A percentile compares a stretch with the other conserved stretches of the same genome.
Conservation (phyloP, 768 basidiomycete genomes). For the Mycena galericulata region DNA sequence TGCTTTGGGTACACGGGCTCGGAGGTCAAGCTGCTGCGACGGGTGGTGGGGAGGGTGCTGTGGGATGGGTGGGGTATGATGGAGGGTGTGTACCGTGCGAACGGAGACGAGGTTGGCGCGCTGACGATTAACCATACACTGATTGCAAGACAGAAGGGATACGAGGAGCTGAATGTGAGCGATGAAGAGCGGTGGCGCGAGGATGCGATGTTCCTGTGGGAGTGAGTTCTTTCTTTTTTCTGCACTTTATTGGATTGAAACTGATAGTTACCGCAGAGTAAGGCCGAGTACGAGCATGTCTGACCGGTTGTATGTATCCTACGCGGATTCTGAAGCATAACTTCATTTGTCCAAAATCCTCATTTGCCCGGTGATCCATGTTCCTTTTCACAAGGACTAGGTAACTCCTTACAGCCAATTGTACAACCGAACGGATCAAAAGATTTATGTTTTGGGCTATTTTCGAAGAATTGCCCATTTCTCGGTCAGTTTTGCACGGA, state of each 20-base stretch:
- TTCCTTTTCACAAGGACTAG: neutral
- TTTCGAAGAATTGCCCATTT: too few relatives aligned
- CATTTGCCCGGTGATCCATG: neutral
- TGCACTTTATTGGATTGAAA: neutral
- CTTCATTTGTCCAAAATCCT: neutral
- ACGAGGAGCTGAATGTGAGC: constrained; percentile 11
- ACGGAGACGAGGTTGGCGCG: constrained; percentile 17
- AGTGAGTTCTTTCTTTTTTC: constrained; percentile 3
- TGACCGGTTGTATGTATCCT: constrained; percentile 5
- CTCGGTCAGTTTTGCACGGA: too few relatives aligned
- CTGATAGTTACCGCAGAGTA: neutral
- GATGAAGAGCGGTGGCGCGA: constrained; percentile 1
- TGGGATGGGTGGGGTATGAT: constrained; percentile 17
- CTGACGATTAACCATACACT: constrained; percentile 9
- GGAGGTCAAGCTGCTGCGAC: constrained; percentile 19
- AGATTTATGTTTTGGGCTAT: too few relatives aligned
- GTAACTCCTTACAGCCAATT: too few relatives aligned
- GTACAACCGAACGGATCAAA: too few relatives aligned
- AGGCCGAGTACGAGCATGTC: constrained; percentile 6
- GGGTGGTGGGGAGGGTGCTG: constrained; percentile 4
- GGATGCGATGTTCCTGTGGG: neutral
- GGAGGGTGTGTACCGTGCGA: neutral
- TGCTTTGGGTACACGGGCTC: constrained; percentile 7
- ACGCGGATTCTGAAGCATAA: constrained; percentile 1
- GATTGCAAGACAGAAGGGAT: constrained; percentile 6